A percentile compares a stretch with the other conserved stretches of the same genome.
These are phyloP conservation scores for Favolaschia claudopus DNA, from an alignment of 768 basidiomycete genomes.

Conservation along the genomic window DNA sequence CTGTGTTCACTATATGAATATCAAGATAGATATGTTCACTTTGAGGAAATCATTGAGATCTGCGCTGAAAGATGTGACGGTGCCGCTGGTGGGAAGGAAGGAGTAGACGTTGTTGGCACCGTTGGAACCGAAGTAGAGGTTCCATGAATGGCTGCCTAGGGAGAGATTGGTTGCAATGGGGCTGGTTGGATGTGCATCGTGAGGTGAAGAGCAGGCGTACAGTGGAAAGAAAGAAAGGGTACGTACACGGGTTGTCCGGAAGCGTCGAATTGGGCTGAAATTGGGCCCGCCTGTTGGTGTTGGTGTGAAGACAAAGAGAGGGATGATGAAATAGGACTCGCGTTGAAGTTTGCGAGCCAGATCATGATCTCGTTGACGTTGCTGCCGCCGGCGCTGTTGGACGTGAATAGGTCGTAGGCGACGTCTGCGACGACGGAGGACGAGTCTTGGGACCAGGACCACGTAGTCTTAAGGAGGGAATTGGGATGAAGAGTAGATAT, in stretches of 20 bases:
- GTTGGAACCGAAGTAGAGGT: conserved; percentile 63
- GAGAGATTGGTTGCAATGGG: conserved; percentile 53
- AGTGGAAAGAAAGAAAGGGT: background rate
- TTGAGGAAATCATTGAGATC: conserved; percentile 62
- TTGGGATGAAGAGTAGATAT: background rate
- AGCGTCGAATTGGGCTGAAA: conserved; percentile 55
- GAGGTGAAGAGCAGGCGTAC: background rate
- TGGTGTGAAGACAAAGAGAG: background rate
- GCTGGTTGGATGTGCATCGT: conserved; percentile 20
- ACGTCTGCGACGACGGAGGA: conserved; percentile 58
- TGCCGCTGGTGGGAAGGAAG: conserved; percentile 49
- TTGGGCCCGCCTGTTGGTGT: conserved; percentile 51
- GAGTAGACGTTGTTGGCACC: conserved; percentile 60
- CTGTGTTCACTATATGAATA: background rate
- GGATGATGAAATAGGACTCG: conserved; percentile 28
- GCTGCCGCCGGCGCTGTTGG: conserved; percentile 54
- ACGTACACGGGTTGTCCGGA: conserved; percentile 47
- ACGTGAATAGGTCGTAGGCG: conserved; percentile 73
- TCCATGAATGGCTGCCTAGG: conserved; percentile 62
- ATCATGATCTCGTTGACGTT: conserved; percentile 66
- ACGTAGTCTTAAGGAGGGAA: conserved; percentile 48
- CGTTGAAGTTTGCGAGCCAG: conserved; percentile 67
- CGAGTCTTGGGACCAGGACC: conserved; percentile 61
- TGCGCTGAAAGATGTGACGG: conserved; percentile 57
- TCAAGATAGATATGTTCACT: conserved; percentile 36